phyloP scores from a whole-genome alignment of 768 basidiomycete genomes.

The Rhodosporidiobolus sp. region DNA sequence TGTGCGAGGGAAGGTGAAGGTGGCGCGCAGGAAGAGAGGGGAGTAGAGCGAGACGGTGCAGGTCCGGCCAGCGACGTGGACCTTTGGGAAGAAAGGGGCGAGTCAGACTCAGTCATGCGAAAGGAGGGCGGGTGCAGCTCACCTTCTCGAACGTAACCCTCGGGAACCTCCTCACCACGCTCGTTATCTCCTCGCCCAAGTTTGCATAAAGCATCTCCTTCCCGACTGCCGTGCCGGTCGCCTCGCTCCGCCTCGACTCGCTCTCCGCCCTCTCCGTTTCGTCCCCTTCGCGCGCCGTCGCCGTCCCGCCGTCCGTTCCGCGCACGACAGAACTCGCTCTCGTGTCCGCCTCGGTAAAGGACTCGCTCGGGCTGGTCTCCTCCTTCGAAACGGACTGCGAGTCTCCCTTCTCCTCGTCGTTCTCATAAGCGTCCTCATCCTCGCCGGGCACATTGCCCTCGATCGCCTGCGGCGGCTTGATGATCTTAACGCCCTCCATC shows the following conservation, averaged over 20 bases:
- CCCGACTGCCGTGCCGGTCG: conserved; percentile 40
- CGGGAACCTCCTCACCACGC: conserved; percentile 66
- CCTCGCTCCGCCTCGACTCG: conserved; percentile 9
- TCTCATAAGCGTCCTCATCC: neutral
- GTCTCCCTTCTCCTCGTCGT: neutral
- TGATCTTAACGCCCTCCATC: conserved; percentile 43
- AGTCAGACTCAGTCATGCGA: neutral
- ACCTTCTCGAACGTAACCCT: conserved; percentile 86
- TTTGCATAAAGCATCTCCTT: conserved; percentile 36
- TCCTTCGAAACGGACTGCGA: conserved; percentile 7
- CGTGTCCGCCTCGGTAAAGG: conserved; percentile 40
- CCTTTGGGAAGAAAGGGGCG: conserved; percentile 39
- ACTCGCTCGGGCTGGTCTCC: neutral
- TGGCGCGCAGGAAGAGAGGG: conserved; percentile 66
- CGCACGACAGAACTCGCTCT: conserved; percentile 33
- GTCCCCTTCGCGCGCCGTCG: conserved; percentile 34
- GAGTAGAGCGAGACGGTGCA: conserved; percentile 83
- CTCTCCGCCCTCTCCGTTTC: conserved; percentile 36
- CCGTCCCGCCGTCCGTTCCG: conserved; percentile 31
- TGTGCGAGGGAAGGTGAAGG: conserved; percentile 79
- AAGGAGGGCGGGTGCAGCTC: conserved; percentile 5
- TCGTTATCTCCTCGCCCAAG: conserved; percentile 42
- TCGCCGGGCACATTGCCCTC: neutral
- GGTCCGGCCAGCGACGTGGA: conserved; percentile 57
- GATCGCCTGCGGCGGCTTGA: conserved; percentile 16